Conservation (phyloP, 257 asterid genomes). For the Penstemon barbatus region DNA sequence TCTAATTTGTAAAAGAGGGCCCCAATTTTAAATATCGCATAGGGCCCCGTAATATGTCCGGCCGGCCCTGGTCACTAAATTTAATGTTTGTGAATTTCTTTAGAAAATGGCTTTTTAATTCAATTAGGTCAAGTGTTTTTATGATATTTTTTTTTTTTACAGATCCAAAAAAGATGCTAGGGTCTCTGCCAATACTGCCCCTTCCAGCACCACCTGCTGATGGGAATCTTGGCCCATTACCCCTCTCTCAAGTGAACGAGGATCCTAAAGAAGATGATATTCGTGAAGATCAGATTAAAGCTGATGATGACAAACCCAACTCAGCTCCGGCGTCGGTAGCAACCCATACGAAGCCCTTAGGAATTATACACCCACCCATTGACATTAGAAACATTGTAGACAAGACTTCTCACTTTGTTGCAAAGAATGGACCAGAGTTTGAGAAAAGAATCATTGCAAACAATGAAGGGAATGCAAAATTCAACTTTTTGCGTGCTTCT, state of each 20-base stretch:
- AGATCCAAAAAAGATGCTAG: conserved; percentile 52
- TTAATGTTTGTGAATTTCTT: too few species aligned
- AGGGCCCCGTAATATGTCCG: too few species aligned
- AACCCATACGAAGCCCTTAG: conserved; percentile 76
- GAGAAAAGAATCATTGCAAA: conserved; percentile 73
- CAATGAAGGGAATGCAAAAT: conserved; percentile 81
- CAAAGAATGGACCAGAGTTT: conserved; percentile 78
- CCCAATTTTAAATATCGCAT: too few species aligned
- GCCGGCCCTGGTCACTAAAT: too few species aligned
- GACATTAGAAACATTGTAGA: conserved; percentile 84
- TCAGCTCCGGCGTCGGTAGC: conserved; percentile 53
- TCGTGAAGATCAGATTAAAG: conserved; percentile 39
- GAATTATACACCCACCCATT: conserved; percentile 84
- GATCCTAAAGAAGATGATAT: conserved; percentile 28
- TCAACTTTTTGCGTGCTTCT: conserved; percentile 28
- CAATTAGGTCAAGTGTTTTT: neutral
- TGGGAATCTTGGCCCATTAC: conserved; percentile 64
- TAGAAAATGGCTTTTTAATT: too few species aligned
- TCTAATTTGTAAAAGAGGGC: too few species aligned
- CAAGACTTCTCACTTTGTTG: conserved; percentile 83
- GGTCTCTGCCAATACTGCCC: conserved; percentile 63
- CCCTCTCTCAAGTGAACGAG: conserved; percentile 48
- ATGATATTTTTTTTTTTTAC: neutral
- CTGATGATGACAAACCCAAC: conserved; percentile 21
- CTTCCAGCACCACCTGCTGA: conserved; percentile 77